Percentiles rank a stretch among this genome's conserved stretches.
phyloP scores from a whole-genome alignment of 129 eudicot species.

The Deinandra increscens region DNA sequence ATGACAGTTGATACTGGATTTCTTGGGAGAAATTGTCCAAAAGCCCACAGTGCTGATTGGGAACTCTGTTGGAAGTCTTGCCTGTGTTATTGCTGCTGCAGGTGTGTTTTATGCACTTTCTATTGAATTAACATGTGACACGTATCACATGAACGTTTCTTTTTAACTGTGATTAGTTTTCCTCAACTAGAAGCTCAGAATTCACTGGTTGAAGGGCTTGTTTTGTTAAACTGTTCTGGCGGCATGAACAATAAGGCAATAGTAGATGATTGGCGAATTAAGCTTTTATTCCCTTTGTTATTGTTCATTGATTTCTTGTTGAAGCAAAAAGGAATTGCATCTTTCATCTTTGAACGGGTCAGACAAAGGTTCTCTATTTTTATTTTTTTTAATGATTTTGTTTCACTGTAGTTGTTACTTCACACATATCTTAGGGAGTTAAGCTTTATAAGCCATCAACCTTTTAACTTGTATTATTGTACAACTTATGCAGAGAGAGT shows the following conservation, averaged over 20 bases:
- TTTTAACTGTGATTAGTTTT: conserved; percentile 5
- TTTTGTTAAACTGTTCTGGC: conserved; percentile 86
- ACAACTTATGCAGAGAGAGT: conserved; percentile 56
- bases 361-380: conserved; percentile 48
- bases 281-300: conserved; percentile 76
- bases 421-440: not conserved
- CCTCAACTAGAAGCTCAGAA: conserved; percentile 40
- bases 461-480: conserved; percentile 8
- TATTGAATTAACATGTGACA: not conserved
- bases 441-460: not conserved
- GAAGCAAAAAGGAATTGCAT: conserved; percentile 71
- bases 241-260: conserved; percentile 97
- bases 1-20: conserved; percentile 65
- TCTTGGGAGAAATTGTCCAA: conserved; percentile 67
- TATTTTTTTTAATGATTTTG: not conserved
- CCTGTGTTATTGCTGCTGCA: conserved; percentile 85
- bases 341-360: conserved; percentile 71
- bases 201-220: conserved; percentile 65
- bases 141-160: not conserved
- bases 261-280: conserved; percentile 97
- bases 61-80: conserved; percentile 97
- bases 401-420: not conserved
- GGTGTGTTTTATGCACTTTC: conserved; percentile 30
- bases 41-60: conserved; percentile 79
- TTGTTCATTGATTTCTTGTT: conserved; percentile 76